Evolutionary conservation across 2,329 filamentous ascomycete genomes (phyloP).

Genomic region (Plenodomus tracheiphilus): DNA sequence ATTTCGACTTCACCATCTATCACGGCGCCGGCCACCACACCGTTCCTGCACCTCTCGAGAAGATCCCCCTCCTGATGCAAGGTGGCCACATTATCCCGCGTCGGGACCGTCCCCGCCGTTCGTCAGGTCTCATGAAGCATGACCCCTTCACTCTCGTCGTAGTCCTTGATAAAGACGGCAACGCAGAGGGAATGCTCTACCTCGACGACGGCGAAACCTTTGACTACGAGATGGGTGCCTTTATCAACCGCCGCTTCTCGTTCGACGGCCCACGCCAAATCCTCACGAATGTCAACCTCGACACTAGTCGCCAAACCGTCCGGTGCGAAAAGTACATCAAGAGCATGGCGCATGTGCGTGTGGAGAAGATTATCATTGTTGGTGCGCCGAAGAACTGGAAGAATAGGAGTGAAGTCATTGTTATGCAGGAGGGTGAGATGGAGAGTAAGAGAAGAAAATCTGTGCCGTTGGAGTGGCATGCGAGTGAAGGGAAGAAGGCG

Average conservation of each 20-base stretch:
- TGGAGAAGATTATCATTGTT: constrained; percentile 84
- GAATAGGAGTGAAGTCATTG: constrained; percentile 63
- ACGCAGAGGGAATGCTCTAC: constrained; percentile 82
- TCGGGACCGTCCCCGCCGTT: constrained; percentile 84
- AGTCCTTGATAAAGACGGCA: constrained; percentile 66
- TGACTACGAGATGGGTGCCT: constrained; percentile 82
- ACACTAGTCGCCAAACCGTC: constrained; percentile 55
- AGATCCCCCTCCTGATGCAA: constrained; percentile 87
- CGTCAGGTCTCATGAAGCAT: constrained; percentile 84
- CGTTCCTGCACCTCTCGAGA: constrained; percentile 77
- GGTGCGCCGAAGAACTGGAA: constrained; percentile 76
- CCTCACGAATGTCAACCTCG: constrained; percentile 65
- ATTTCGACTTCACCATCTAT: constrained; percentile 83
- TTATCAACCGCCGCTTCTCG: constrained; percentile 80
- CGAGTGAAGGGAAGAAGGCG: constrained; percentile 57
- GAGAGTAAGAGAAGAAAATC: constrained; percentile 49
- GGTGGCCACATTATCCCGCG: constrained; percentile 91
- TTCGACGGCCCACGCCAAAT: constrained; percentile 60
- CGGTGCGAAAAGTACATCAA: constrained; percentile 76
- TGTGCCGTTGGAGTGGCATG: constrained; percentile 64
- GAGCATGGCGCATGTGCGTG: constrained; percentile 73
- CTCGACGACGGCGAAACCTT: constrained; percentile 93
- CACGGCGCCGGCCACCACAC: constrained; percentile 73
- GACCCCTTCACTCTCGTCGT: constrained; percentile 95
- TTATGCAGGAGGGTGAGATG: constrained; percentile 62